These are phyloP conservation scores for Fusarium marasasianum DNA, from an alignment of 2,329 filamentous ascomycete species.

Conservation along the genomic window DNA sequence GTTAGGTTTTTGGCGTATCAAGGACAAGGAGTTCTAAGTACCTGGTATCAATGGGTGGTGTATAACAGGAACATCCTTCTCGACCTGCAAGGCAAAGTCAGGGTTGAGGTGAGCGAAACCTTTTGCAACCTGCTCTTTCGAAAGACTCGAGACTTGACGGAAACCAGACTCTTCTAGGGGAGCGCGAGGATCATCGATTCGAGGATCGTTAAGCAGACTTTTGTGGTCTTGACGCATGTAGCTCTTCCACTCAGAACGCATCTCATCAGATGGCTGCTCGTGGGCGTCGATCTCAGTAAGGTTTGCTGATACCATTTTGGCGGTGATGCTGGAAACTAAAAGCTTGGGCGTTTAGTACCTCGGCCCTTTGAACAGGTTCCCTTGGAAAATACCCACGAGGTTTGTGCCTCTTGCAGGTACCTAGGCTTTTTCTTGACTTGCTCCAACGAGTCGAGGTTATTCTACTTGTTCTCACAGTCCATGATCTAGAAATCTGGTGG, in stretches of 20 bases:
- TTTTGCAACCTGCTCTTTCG: constrained; percentile 52
- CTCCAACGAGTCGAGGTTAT: not conserved
- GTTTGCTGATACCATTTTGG: constrained; percentile 40
- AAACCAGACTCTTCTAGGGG: constrained; percentile 56
- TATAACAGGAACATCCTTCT: constrained; percentile 62
- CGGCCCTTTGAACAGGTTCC: no score
- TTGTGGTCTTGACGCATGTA: constrained; percentile 70
- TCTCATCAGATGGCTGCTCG: constrained; percentile 75
- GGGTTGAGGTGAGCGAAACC: constrained; percentile 56
- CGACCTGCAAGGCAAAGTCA: constrained; percentile 45
- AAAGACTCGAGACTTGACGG: constrained; percentile 54
- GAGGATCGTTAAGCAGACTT: constrained; percentile 61
- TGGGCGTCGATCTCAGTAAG: constrained; percentile 73
- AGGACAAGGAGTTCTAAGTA: constrained; percentile 47
- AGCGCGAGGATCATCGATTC: constrained; percentile 64
- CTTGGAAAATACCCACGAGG: not conserved
- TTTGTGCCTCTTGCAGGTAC: no score
- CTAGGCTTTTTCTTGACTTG: not conserved
- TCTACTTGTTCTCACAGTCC: not conserved
- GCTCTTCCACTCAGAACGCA: constrained; percentile 79
- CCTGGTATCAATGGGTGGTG: constrained; percentile 75
- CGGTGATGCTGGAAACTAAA: not conserved
- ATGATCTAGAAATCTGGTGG: constrained; percentile 7
- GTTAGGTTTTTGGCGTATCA: not conserved
- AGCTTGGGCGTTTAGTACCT: not conserved